These are phyloP conservation scores for Leishmania braziliensis DNA, from an alignment of 208 protist genomes.

Conservation along the genomic window DNA sequence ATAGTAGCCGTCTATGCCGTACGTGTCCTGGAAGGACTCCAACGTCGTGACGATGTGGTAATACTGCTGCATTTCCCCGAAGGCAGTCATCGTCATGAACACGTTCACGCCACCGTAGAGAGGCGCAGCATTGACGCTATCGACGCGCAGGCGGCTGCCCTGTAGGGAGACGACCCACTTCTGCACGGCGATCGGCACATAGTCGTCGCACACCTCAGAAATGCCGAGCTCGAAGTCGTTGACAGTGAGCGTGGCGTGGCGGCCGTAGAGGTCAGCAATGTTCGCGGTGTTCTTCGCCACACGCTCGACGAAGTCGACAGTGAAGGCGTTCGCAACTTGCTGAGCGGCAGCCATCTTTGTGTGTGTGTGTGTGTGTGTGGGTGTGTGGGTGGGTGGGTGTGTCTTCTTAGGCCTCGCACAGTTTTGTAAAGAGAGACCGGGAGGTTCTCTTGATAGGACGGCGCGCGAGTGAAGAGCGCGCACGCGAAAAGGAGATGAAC, in stretches of 20 bases:
- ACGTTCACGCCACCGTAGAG: slow-evolving; percentile 80
- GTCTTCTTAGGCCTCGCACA: background rate
- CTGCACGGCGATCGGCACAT: slow-evolving; percentile 50
- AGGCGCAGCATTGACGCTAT: slow-evolving; percentile 61
- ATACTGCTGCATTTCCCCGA: slow-evolving; percentile 64
- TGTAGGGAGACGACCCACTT: slow-evolving; percentile 63
- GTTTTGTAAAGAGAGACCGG: background rate
- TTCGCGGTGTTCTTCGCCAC: slow-evolving; percentile 63
- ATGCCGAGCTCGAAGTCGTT: slow-evolving; percentile 86
- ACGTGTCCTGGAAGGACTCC: slow-evolving; percentile 61
- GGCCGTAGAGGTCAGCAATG: slow-evolving; percentile 67
- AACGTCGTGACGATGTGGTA: slow-evolving; percentile 80
- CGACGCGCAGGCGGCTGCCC: slow-evolving; percentile 69
- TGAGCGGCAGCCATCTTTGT: slow-evolving; percentile 53
- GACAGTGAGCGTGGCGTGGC: slow-evolving; percentile 62
- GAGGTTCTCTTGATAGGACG: background rate
- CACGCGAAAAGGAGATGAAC: background rate
- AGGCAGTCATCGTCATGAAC: slow-evolving; percentile 58
- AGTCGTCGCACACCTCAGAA: slow-evolving; percentile 45
- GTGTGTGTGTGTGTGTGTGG: slow-evolving; percentile 2
- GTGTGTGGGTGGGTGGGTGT: background rate
- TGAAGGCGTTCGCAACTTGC: slow-evolving; percentile 83
- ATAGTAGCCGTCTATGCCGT: slow-evolving; percentile 67
- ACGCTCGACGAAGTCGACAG: slow-evolving; percentile 83
- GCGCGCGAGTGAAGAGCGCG: background rate